Evolutionary conservation across 169 alveolate genomes (phyloP), one percentile per base, ranked within the genome.

Genomic region (Cryptosporidium canis): DNA sequence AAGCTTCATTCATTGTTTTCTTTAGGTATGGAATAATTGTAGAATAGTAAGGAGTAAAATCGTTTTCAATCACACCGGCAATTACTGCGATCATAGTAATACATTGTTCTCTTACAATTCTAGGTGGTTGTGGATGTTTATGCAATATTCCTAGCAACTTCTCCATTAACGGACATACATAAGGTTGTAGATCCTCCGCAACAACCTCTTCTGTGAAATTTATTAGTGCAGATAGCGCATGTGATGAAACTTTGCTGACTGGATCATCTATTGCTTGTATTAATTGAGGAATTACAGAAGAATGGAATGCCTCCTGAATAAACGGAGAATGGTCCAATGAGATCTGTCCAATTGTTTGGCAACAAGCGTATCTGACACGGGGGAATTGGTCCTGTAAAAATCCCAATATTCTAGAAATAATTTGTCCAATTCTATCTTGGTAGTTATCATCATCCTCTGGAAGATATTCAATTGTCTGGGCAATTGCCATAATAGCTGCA

Each of bases 281-380:
- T 47, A 96, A 94, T 21, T 95, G 94, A 6, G 97, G 94, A 72
- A 94, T 56, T 53, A 92, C 91, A 11, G 83, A 58, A 18, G 87
- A n/a, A 43, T 82, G 83, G 48, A 66, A 67, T 37, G 61, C 58
- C 44, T 95, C 91, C 71, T 95, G 98, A 18, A 96, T 95, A 66
- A 93, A 92, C 24, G 98, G 98, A 53, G 94, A 94, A 70, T 94
- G 98, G 91, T 96, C 98, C 47, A 95, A 92, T 6, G 98, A 93
- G 29, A 95, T 92, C 83, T 95, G 98, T 0, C 98, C 98, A 39
- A 96, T 96, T 12, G 98, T 95, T 41, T 95, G 98, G 35, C 97
- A 94, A 27, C 97, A 97, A 3, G 98, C 98, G 84, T 92, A 96
- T 18, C 98, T 91, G 24, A 96, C 97, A n/a, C 98, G 92, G 56